Evolutionary conservation across 106 monocot genomes (phyloP), one percentile per base, ranked within the genome.

Genomic region (Dioscorea zingiberensis): DNA sequence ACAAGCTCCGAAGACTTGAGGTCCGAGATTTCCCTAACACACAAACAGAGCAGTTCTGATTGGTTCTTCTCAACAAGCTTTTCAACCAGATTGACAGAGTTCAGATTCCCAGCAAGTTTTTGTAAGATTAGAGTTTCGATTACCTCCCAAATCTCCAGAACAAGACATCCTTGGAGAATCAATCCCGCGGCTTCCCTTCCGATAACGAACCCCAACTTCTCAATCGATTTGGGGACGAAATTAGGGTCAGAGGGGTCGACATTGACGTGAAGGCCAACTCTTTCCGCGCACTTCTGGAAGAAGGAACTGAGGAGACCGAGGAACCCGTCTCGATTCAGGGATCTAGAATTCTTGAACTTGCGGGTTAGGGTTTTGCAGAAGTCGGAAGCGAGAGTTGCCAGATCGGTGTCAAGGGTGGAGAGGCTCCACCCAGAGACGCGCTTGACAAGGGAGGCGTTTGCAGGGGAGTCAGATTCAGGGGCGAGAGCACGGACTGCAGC

Each of bases 61-160:
- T 65, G 76, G 29, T 73, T 77, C 54, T 66, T 77, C 58, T 84
- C 84, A 12, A 71, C 68, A 19, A 94, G 82, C 67, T 82, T 84
- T 66, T 77, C 77, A 0, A 83, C 14, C 15, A 94, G 53, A 60
- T 73, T 79, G 1, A 51, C 26, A 18, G 75, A 70, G 38, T 56
- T 72, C 0, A 69, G n/a, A 58, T 69, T 62, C 1, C 69, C 70
- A 13, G 86, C 62, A 21, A 81, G 55, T 0, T 71, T 32, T 12
- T 58, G 49, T 3, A 16, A 17, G 47, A 86, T 71, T 10, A 94
- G 54, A 24, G 30, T 54, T 60, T 79, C 76, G 0, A 94, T 51
- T 13, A 77, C 46, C 11, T 84, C 84, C 79, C 84, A 86, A 11
- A 74, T 44, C 15, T 66, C 81, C 24, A 89, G 69, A 55, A 67